Percentiles rank a stretch among this genome's conserved stretches.
phyloP scores from a whole-genome alignment of 2,329 filamentous ascomycete genomes.

The Colletotrichum noveboracense region DNA sequence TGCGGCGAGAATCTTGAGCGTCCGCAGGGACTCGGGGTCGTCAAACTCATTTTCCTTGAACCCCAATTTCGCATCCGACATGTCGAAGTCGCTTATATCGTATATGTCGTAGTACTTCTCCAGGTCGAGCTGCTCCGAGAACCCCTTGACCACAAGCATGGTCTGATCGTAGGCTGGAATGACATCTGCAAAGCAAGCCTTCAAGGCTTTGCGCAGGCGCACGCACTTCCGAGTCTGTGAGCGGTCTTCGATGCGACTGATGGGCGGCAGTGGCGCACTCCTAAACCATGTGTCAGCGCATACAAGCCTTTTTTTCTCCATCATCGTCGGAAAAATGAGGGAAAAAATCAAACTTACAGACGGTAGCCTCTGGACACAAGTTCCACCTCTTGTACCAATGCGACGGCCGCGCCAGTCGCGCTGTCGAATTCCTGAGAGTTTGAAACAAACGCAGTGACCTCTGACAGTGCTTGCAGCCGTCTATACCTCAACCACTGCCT shows the following conservation, averaged over 20 bases:
- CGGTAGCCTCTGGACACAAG: constrained; percentile 90
- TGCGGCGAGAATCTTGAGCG: constrained; percentile 81
- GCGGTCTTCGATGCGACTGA: constrained; percentile 87
- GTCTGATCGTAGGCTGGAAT: constrained; percentile 76
- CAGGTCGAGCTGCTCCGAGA: constrained; percentile 81
- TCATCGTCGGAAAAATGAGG: neutral
- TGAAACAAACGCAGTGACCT: constrained; percentile 71
- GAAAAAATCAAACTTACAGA: constrained; percentile 59
- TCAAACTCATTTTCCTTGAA: constrained; percentile 73
- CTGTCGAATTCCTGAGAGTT: constrained; percentile 84
- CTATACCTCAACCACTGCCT: constrained; percentile 84
- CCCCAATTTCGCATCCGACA: constrained; percentile 70
- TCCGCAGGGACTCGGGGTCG: constrained; percentile 77
- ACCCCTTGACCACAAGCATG: constrained; percentile 69
- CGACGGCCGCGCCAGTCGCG: constrained; percentile 75
- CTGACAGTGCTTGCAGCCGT: constrained; percentile 74
- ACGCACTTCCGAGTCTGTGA: constrained; percentile 80
- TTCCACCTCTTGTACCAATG: constrained; percentile 93
- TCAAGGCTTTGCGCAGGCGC: constrained; percentile 78
- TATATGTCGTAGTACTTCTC: constrained; percentile 94
- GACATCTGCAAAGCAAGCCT: constrained; percentile 70
- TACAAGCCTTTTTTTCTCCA: neutral
- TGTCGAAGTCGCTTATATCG: constrained; percentile 76
- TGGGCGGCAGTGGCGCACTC: constrained; percentile 88
- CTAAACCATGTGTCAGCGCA: constrained; percentile 46